Evolutionary conservation across 2,329 filamentous ascomycete genomes (phyloP), one percentile per base, ranked within the genome.

Genomic region (Teratosphaeriaceae sp.): DNA sequence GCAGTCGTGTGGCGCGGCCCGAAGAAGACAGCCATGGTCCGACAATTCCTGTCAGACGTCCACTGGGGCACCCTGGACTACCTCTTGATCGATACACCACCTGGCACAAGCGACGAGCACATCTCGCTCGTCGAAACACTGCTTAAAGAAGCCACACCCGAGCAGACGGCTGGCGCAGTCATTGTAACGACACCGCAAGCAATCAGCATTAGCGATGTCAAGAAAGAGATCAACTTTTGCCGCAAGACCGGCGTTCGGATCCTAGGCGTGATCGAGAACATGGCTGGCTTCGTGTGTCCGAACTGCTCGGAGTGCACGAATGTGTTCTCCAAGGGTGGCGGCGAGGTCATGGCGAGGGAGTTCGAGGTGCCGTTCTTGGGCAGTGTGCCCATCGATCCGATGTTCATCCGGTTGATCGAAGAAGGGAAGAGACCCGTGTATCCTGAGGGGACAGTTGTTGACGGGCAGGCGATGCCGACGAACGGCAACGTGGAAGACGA

Each of bases 1-100:
- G 90, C 92, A 0, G 89, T 98, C 0, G 92, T 98, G 29, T 98
- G 92, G 92, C 80, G 92, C 41, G 92, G 92, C 0, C 92, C 92
- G 2, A 98, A 98, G 69, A 98, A 98, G 71, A 98, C 92, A 3
- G 92, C 92, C 39, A 98, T 98, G 92, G 88, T 98, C 45, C 81
- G 89, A 30, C 92, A 98, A 64, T 98, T 98, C 61, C 73, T 98
- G 21, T 84, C 85, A 1, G 89, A 96, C 59, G 89, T 96, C 3
- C 74, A 87, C 22, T 97, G 92, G 92, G 77, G 79, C 42, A 77
- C 82, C 19, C 79, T 87, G n/a, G 90, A 97, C 63, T 97, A 87
- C 60, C 74, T 98, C 0, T 77, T 98, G 46, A 87, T 98, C 59
- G 92, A 98, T 65, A 98, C 92, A 2, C 92, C 92, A 11, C 92